Evolutionary conservation across 306 rosid genomes (phyloP), one percentile per base, ranked within the genome.

Genomic region (Herpetospermum pedunculosum): DNA sequence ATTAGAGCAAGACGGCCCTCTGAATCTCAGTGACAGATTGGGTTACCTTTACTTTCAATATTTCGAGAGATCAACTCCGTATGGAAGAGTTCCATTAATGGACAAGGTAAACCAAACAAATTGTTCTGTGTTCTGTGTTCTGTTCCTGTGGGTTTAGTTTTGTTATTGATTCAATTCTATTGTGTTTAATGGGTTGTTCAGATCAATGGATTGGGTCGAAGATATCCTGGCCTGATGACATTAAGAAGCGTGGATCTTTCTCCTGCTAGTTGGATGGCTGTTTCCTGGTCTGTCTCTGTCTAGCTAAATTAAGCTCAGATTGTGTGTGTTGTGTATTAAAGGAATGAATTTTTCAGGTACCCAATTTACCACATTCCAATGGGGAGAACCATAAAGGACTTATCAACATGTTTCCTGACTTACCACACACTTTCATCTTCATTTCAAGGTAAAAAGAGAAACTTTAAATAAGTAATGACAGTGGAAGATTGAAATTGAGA

Each of bases 181-280:
- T 44, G 13, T 18, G 6, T 0, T 80, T 47, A 5, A 47, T 47
- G 19, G 53, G 84, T 63, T 79, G n/a, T 84, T 83, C 87, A 94
- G 99, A 89, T 94, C 34, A 84, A 69, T 60, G 84, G 77, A 26
- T 82, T 94, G 73, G 86, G 91, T 77, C 90, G 85, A 76, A 85
- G 96, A 83, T 87, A 75, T 86, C 95, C 97, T 5, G 97, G 92
- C 34, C 85, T 94, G 88, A 84, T 79, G 92, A 85, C 99, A 77
- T 82, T 94, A 71, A 91, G 92, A 77, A 94, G 99, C 21, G 99
- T 94, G 29, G 99, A 94, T 85, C 92, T 94, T 65, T 94, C 97
- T 5, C 98, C 98, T 34, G 97, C 98, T 73, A 94, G 95, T 82
- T 94, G 99, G 99, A 89, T 94, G 97, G 91, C 97, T 11, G 89